Evolutionary conservation across 805 yeast genomes (phyloP).

Genomic region (Pichia cephalocereana): DNA sequence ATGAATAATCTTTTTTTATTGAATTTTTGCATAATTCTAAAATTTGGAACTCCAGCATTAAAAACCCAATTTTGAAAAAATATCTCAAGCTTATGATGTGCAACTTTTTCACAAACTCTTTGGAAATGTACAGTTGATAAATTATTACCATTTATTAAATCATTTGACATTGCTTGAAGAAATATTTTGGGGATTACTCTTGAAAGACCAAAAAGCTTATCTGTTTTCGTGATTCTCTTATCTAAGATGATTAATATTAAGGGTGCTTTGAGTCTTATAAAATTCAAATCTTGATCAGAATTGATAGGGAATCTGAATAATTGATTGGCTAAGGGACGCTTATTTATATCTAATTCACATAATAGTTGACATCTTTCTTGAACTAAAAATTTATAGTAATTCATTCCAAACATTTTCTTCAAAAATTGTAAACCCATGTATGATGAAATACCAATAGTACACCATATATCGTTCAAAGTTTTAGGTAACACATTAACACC

Average conservation of each 20-base stretch:
- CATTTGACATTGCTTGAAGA: conserved; percentile 93
- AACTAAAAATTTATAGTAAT: conserved; percentile 68
- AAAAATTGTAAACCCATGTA: conserved; percentile 74
- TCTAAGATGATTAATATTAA: conserved; percentile 77
- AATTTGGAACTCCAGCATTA: conserved; percentile 82
- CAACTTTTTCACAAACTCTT: conserved; percentile 90
- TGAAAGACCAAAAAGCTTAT: conserved; percentile 83
- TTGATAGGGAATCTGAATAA: conserved; percentile 54
- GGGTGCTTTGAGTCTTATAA: conserved; percentile 75
- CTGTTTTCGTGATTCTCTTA: conserved; percentile 91
- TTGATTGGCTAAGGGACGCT: conserved; percentile 73
- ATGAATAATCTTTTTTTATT: conserved; percentile 89
- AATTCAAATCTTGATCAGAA: conserved; percentile 49
- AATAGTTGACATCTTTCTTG: conserved; percentile 57
- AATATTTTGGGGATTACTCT: conserved; percentile 88
- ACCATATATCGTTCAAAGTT: conserved; percentile 77
- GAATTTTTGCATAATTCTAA: conserved; percentile 82
- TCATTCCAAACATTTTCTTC: conserved; percentile 66
- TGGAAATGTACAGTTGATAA: conserved; percentile 80
- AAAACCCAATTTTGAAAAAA: conserved; percentile 93
- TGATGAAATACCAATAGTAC: conserved; percentile 74
- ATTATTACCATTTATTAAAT: conserved; percentile 63
- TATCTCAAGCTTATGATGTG: conserved; percentile 68
- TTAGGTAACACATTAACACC: conserved; percentile 85
- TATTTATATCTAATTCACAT: conserved; percentile 67